Evolutionary conservation across 2,329 filamentous ascomycete species (phyloP), one percentile per base, ranked within the genome.

Genomic region (Pseudopithomyces chartarum): DNA sequence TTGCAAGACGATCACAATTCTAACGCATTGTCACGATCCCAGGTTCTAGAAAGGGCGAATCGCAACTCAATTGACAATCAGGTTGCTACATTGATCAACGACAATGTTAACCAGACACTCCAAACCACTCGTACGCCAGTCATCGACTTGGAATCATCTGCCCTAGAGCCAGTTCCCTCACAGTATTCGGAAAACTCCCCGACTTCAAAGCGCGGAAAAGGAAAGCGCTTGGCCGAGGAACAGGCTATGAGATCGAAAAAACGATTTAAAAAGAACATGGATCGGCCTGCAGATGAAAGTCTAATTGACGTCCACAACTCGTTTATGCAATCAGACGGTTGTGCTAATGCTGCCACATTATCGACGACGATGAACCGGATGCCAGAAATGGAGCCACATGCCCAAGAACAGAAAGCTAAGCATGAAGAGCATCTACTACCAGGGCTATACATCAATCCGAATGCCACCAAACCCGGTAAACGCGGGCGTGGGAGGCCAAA

Each of bases 381-480:
- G 12, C 33, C 20, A 5, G 33, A 52, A 29, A 22, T 52, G 6
- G 51, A 61, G 36, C 55, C 59, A 8, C 65, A 65, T 22, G 58
- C 71, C 12, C 61, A 64, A 34, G 54, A 63, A 20, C 61, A 72
- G 15, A 64, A 73, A 33, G 60, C 64, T 6, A 63, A 67, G 10
- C 69, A 76, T n/a, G 57, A 68, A 23, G 60, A 63, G n/a, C 69
- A 69, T 26, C 50, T 63, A 8, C 58, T 62, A 4, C 71, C 77
- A 34, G 79, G 79, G 0, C 52, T 81, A 0, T 80, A 80, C 57
- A 66, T 81, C 51, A 76, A 82, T 55, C 78, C 79, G n/a, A 77
- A 76, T 22, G 77, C 77, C 15, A 78, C 76, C n/a, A 66, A 55
- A 44, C 73, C 62, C 22, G 48, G 19, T 17, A 48, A 23, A 20